Evolutionary conservation across 2,329 filamentous ascomycete species (phyloP).

Genomic region (Blastomyces parvus): DNA sequence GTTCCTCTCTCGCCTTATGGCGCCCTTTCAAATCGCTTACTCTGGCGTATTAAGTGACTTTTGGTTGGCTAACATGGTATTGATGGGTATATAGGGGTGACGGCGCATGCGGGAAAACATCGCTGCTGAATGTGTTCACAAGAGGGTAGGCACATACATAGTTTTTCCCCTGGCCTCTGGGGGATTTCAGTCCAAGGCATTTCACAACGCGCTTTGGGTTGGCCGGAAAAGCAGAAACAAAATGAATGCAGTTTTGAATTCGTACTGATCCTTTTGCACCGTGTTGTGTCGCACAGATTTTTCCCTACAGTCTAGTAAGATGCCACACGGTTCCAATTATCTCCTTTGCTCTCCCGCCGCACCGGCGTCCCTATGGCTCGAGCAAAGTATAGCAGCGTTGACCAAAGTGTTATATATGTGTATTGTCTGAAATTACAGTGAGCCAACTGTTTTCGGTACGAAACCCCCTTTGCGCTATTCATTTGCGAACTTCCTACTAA

Average conservation of each 20-base stretch:
- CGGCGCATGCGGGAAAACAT: slow-evolving; percentile 95
- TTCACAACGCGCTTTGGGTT: neutral
- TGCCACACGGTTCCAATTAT: neutral
- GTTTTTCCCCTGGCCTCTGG: neutral
- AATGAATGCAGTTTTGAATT: neutral
- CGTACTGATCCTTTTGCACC: slow-evolving; percentile 11
- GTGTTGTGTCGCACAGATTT: slow-evolving; percentile 49
- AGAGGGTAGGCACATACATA: slow-evolving; percentile 54
- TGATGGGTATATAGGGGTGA: slow-evolving; percentile 57
- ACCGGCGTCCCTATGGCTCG: neutral
- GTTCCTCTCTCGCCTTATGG: neutral
- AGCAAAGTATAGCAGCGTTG: slow-evolving; percentile 18
- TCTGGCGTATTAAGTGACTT: neutral
- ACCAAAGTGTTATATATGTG: slow-evolving; percentile 10
- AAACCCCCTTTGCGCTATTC: slow-evolving; percentile 15
- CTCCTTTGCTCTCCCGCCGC: neutral
- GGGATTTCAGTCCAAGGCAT: no score
- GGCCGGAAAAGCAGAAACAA: neutral
- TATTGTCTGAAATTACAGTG: slow-evolving; percentile 38
- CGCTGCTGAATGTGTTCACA: slow-evolving; percentile 94
- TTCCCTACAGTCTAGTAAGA: slow-evolving; percentile 90
- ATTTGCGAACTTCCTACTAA: neutral
- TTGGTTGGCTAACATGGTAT: slow-evolving; percentile 1
- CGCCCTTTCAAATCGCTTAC: neutral
- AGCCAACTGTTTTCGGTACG: slow-evolving; percentile 80